These are phyloP conservation scores for Termitomyces sp. DNA, from an alignment of 768 basidiomycete species.

Conservation along the genomic window DNA sequence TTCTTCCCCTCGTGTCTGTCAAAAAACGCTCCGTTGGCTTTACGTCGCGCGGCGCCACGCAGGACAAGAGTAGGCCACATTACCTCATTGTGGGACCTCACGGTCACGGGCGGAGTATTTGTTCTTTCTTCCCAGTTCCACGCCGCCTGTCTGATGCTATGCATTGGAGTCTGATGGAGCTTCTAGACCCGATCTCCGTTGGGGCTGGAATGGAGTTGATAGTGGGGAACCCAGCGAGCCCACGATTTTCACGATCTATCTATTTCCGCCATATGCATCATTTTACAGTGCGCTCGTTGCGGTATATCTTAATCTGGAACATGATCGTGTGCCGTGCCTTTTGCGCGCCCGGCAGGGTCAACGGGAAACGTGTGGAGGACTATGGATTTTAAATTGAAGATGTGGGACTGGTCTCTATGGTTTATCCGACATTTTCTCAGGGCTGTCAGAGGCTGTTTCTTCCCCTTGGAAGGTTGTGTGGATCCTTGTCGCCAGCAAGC, in stretches of 20 bases:
- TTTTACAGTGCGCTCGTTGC: background rate
- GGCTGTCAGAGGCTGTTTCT: background rate
- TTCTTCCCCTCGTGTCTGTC: background rate
- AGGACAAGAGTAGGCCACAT: background rate
- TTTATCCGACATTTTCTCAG: background rate
- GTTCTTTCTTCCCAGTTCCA: background rate
- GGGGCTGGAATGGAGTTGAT: background rate
- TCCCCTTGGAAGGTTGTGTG: background rate
- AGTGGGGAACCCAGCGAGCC: background rate
- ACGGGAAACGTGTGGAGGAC: background rate
- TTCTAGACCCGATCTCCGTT: background rate
- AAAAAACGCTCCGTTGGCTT: background rate
- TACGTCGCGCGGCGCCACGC: background rate
- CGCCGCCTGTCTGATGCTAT: background rate
- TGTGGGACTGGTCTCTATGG: background rate
- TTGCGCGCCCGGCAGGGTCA: background rate
- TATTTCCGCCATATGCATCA: slow-evolving; percentile 5
- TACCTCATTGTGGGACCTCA: background rate
- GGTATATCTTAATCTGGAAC: background rate
- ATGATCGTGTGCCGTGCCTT: background rate
- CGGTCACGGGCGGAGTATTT: background rate
- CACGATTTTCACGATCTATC: background rate
- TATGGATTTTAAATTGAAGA: background rate
- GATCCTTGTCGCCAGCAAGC: background rate
- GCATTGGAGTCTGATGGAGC: background rate